Evolutionary conservation across 108 stramenopile genomes (phyloP).

Genomic region (Skeletonema potamos): DNA sequence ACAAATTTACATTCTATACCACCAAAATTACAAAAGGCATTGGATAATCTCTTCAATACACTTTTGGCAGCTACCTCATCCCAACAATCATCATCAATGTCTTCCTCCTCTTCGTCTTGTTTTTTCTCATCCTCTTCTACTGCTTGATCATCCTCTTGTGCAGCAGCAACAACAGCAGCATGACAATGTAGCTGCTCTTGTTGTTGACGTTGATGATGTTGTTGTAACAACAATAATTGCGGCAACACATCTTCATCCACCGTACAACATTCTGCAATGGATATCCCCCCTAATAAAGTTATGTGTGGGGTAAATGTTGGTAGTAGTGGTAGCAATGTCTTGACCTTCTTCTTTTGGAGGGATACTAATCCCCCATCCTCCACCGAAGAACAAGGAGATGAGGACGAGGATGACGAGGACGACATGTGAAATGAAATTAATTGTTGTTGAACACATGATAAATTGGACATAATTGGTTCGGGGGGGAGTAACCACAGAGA

Average conservation of each 20-base stretch:
- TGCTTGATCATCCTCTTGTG: neutral
- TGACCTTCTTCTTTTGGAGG: neutral
- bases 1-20: slow-evolving; percentile 11
- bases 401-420: too few species aligned
- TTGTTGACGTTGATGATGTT: neutral
- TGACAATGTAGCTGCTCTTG: too few species aligned
- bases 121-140: neutral
- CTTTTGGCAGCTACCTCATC: slow-evolving; percentile 12
- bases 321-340: neutral
- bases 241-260: neutral
- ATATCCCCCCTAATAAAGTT: slow-evolving; percentile 32
- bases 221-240: neutral
- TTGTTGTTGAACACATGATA: neutral
- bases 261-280: slow-evolving; percentile 16
- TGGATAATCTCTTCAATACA: slow-evolving; percentile 17
- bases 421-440: slow-evolving; percentile 3
- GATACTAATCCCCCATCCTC: too few species aligned
- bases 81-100: slow-evolving; percentile 1
- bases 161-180: too few species aligned
- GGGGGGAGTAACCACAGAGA: slow-evolving; percentile 30
- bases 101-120: neutral
- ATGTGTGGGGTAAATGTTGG: slow-evolving; percentile 33
- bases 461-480: slow-evolving; percentile 7
- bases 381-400: too few species aligned
- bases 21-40: slow-evolving; percentile 23